Evolutionary conservation across 371 early-diverging fungal genomes (phyloP), one percentile per base, ranked within the genome.

Genomic region (Amoeboaphelidium occidentale): DNA sequence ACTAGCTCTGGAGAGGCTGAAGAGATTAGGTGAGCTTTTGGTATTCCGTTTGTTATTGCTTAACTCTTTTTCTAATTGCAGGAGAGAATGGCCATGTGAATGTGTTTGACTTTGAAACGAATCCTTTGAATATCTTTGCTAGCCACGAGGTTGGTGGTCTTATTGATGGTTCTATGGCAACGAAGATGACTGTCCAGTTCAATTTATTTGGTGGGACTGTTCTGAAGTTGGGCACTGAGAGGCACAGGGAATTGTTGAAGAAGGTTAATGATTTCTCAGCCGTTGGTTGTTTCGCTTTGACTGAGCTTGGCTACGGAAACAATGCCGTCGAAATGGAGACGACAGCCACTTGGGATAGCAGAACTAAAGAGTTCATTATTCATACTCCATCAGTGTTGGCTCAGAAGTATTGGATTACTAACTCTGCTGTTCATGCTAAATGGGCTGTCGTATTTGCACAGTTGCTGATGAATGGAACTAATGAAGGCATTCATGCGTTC

Each of bases 241-340:
- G 77, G 27, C 81, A 80, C 55, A 70, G 74, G 21, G 46, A 68
- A 39, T 49, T 66, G 27, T 55, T 80, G 20, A 53, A 62, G 23
- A 67, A 63, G 24, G 63, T 73, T 43, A 76, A 80, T 53, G 59
- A 62, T 43, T 51, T 78, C 55, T 52, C 63, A 2, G 59, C 65
- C 27, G 64, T 74, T 47, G 81, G 81, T 23, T 78, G 79, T 61
- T 78, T 78, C 55, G 75, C 60, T 13, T 52, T 78, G 50, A 78
- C 78, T 42, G 78, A 78, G 62, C 52, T 77, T 41, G 79, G 79
- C 10, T 80, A 70, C 53, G 81, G 78, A 17, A 78, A 78, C 57
- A 78, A 78, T 49, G 79, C 78, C 43, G 60, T 77, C 25, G 79
- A 80, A 55, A 75, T 80, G 78, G 73, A 76, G 57, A 75, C 76